Evolutionary conservation across 225 moss, liverwort and hornwort species (phyloP), one percentile per base, ranked within the genome.

Genomic region (Thuidium tamariscinum): DNA sequence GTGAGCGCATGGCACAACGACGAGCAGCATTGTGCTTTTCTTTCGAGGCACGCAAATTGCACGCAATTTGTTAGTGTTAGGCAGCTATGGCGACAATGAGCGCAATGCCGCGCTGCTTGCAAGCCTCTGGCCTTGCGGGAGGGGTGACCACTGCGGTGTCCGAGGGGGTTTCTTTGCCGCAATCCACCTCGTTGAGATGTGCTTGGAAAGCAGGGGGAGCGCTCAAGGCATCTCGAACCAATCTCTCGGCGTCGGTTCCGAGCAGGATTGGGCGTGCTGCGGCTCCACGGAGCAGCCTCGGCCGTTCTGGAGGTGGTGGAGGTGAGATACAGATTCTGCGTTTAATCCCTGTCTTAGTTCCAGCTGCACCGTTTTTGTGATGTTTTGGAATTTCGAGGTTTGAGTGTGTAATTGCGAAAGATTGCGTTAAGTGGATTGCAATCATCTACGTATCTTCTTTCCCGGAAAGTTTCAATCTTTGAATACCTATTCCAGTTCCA

Each of bases 71-170:
- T n/a, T 59, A 42, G 27, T 51, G 41, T 51, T 55, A 55, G 86
- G 80, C 83, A 83, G 88, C 92, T 78, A 92, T 92, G 92, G 88
- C 90, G 84, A 85, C 86, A 30, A 72, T 61, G 61, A 86, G 82
- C 69, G 87, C 92, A 74, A 85, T 90, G 88, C 80, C 86, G 61
- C 82, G 74, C 61, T 87, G 71, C 90, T 80, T 90, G 84, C 87
- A 84, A 54, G 71, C 84, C 68, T 73, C 62, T 74, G 62, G 84
- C 23, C n/a, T 78, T 34, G 68, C 54, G 59, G 84, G 51, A 49
- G 83, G 83, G 46, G 62, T 51, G 57, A 62, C 36, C 6, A 56
- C 80, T n/a, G 85, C 83, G 36, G 79, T 37, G 20, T 54, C 82
- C n/a, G 67, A 85, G 59, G 77, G 62, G 46, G 66, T 26, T 66